phyloP scores from a whole-genome alignment of 805 yeast genomes.

The Candida corydali region DNA sequence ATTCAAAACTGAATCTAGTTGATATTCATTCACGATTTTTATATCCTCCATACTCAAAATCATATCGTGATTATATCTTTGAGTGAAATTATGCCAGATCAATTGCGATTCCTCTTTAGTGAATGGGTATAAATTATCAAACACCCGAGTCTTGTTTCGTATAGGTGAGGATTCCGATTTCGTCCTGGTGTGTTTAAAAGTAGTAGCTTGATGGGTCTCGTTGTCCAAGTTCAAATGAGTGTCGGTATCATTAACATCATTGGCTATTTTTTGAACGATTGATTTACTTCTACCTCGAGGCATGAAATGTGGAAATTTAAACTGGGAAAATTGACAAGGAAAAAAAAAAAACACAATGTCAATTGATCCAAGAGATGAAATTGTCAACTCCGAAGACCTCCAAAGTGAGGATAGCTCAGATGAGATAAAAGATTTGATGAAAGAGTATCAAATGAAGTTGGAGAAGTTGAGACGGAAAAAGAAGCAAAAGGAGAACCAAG shows the following conservation, averaged over 20 bases:
- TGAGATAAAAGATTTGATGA: slow-evolving; percentile 32
- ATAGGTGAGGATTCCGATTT: slow-evolving; percentile 10
- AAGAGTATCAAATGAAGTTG: slow-evolving; percentile 26
- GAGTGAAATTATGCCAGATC: slow-evolving; percentile 29
- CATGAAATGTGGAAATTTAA: too few relatives aligned
- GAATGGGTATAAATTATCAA: slow-evolving; percentile 12
- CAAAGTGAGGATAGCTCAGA: slow-evolving; percentile 38
- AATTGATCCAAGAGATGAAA: slow-evolving; percentile 32
- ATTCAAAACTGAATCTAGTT: slow-evolving; percentile 27
- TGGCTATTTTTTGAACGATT: slow-evolving; percentile 59
- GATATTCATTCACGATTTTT: slow-evolving; percentile 32
- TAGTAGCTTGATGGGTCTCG: slow-evolving; percentile 1
- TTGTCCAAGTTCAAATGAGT: slow-evolving; percentile 16
- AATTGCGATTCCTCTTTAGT: slow-evolving; percentile 8
- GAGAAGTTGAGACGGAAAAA: slow-evolving; percentile 9
- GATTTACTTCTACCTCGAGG: slow-evolving; percentile 54
- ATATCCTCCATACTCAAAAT: slow-evolving; percentile 40
- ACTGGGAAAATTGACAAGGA: too few relatives aligned
- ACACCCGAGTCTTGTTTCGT: neutral
- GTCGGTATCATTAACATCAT: slow-evolving; percentile 35
- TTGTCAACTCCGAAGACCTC: slow-evolving; percentile 20
- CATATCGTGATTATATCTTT: slow-evolving; percentile 39
- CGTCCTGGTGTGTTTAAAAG: slow-evolving; percentile 10
- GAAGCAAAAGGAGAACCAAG: neutral
- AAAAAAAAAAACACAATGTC: too few relatives aligned